A percentile compares a stretch with the other conserved stretches of the same genome.
Conservation (phyloP, 192 early-diverging fungal species). For the Allomyces javanicus region DNA sequence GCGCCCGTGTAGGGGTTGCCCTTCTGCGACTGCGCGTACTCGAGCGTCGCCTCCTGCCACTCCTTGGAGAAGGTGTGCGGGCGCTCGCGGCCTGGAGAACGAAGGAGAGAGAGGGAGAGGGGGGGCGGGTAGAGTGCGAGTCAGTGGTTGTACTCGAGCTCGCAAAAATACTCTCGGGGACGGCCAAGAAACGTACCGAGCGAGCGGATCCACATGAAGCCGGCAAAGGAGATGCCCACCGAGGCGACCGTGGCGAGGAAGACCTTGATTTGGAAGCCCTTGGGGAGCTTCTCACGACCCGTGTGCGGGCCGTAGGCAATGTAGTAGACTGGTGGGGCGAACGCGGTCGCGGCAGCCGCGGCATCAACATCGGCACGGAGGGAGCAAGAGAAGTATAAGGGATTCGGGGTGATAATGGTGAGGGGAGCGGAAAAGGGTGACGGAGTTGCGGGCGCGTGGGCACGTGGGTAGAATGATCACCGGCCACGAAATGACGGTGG, state of each 20-base stretch:
- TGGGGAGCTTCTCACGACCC: conserved; percentile 49
- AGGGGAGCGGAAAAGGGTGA: neutral
- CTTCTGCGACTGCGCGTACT: conserved; percentile 43
- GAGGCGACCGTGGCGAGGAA: conserved; percentile 33
- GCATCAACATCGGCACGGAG: conserved; percentile 4
- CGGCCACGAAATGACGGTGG: too few species aligned
- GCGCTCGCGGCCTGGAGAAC: conserved; percentile 30
- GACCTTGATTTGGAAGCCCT: conserved; percentile 48
- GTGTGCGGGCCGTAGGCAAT: conserved; percentile 90
- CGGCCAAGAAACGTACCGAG: neutral
- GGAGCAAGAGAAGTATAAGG: neutral
- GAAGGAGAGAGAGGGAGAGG: conserved; percentile 1
- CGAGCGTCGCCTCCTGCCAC: conserved; percentile 69
- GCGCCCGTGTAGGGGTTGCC: conserved; percentile 59
- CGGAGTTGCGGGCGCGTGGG: neutral
- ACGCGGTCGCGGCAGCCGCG: neutral
- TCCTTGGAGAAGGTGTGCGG: conserved; percentile 52
- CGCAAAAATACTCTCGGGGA: neutral
- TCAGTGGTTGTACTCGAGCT: neutral
- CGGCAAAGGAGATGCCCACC: conserved; percentile 1
- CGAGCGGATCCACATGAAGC: conserved; percentile 1
- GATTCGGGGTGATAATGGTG: neutral
- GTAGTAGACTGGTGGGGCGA: conserved; percentile 48
- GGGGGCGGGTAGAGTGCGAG: too few species aligned
- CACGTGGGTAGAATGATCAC: too few species aligned